These are phyloP conservation scores for Bromus sterilis DNA, from an alignment of 176 grass and related monocot species.

Conservation along the genomic window DNA sequence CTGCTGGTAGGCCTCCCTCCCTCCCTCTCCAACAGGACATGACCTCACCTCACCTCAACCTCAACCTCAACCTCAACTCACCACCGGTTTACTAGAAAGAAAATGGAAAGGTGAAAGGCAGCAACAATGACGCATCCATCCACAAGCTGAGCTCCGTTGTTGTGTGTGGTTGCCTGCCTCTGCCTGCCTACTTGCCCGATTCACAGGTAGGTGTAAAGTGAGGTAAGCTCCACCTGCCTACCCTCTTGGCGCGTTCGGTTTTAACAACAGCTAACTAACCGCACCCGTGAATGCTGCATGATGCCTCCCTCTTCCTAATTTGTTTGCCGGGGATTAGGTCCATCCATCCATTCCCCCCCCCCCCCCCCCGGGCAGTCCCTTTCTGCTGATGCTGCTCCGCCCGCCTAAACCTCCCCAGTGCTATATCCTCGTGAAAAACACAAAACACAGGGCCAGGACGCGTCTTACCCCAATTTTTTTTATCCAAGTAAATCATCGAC, in stretches of 20 bases:
- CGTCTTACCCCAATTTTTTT: neutral
- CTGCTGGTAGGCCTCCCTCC: slow-evolving; percentile 23
- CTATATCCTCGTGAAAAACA: slow-evolving; percentile 12
- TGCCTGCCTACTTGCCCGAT: neutral
- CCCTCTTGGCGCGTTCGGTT: slow-evolving; percentile 15
- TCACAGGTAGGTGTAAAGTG: slow-evolving; percentile 74
- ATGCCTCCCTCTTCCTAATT: slow-evolving; percentile 11
- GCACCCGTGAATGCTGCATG: neutral
- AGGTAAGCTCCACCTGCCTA: slow-evolving; percentile 27
- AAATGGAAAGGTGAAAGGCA: neutral
- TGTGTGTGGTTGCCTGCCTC: neutral
- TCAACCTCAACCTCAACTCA: slow-evolving; percentile 53
- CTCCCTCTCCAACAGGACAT: slow-evolving; percentile 26
- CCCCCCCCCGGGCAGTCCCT: neutral
- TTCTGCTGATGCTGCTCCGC: slow-evolving; percentile 2
- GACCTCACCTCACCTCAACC: slow-evolving; percentile 41
- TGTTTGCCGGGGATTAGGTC: slow-evolving; percentile 12
- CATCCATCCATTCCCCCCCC: neutral
- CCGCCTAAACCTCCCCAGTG: neutral
- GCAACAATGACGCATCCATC: neutral
- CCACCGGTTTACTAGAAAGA: neutral
- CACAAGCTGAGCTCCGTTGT: too few relatives aligned
- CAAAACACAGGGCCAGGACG: neutral
- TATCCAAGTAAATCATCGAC: neutral
- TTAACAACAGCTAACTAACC: slow-evolving; percentile 36